Evolutionary conservation across 2,329 filamentous ascomycete species (phyloP).

Genomic region (Annulohypoxylon truncatum): DNA sequence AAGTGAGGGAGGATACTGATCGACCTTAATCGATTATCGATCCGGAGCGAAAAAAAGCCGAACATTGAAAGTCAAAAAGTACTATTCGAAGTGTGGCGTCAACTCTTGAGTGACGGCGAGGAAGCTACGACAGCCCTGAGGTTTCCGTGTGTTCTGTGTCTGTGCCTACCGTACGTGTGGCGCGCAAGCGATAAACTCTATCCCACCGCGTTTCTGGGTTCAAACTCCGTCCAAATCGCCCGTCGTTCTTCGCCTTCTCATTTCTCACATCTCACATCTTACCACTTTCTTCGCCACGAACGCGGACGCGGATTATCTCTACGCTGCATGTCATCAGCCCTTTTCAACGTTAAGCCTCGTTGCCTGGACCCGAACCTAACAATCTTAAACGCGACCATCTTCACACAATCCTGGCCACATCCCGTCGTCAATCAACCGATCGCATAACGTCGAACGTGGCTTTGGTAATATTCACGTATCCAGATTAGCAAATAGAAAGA

Average conservation of each 20-base stretch:
- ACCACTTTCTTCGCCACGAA: neutral
- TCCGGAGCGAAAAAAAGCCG: neutral
- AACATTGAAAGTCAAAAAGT: neutral
- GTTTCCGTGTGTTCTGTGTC: neutral
- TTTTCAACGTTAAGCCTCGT: slow-evolving; percentile 28
- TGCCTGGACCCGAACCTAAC: slow-evolving; percentile 31
- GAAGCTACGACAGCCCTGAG: neutral
- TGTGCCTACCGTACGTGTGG: slow-evolving; percentile 10
- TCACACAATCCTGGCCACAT: slow-evolving; percentile 4
- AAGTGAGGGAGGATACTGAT: slow-evolving; percentile 10
- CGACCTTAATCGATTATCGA: neutral
- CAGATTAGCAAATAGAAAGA: slow-evolving; percentile 1
- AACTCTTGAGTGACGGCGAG: neutral
- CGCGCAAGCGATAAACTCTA: slow-evolving; percentile 19
- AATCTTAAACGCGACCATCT: slow-evolving; percentile 23
- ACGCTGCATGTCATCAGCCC: slow-evolving; percentile 36
- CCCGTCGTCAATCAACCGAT: slow-evolving; percentile 13
- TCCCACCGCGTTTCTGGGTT: slow-evolving; percentile 11
- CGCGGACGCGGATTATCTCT: neutral
- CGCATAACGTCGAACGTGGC: slow-evolving; percentile 17
- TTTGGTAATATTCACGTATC: neutral
- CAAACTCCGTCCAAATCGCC: neutral
- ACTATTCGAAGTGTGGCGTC: slow-evolving; percentile 5
- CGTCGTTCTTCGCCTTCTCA: neutral
- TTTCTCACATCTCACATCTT: neutral